phyloP scores from a whole-genome alignment of 164 flowering plant genomes.

The Annona cherimola region DNA sequence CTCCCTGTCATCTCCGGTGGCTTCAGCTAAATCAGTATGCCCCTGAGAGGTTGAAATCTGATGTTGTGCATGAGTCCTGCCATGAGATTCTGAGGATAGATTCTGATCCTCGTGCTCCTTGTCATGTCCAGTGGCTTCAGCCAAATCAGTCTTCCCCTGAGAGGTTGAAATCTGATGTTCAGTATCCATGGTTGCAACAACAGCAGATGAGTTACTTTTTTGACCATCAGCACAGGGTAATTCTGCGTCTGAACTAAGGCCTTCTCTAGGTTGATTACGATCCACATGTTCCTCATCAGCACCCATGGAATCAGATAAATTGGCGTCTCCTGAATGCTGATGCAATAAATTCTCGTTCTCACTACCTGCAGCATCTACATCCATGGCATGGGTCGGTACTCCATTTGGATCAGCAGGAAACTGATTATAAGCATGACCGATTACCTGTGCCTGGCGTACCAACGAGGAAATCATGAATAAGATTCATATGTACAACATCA shows the following conservation, averaged over 20 bases:
- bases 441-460: conserved; percentile 23
- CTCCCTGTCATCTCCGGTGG: not conserved
- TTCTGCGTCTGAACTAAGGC: not conserved
- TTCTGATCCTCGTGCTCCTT: not conserved
- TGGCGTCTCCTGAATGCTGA: conserved; percentile 10
- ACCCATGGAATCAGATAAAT: not conserved
- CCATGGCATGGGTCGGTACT: conserved; percentile 11
- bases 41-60: not conserved
- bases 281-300: not conserved
- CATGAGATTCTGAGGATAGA: not conserved
- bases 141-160: not conserved
- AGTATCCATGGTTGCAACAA: not conserved
- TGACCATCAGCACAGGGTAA: conserved; percentile 7
- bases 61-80: no score
- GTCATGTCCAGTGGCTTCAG: not conserved
- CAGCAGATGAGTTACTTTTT: conserved; percentile 8
- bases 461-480: not conserved
- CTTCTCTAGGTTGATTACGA: not conserved
- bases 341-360: conserved; percentile 5
- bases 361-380: conserved; percentile 9
- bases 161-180: not conserved
- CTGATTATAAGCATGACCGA: conserved; percentile 19
- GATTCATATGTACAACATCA: no score
- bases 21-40: not conserved
- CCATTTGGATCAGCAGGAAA: conserved; percentile 15